A percentile compares a stretch with the other conserved stretches of the same genome.
These are phyloP conservation scores for Chaetomium sp. DNA, from an alignment of 2,329 filamentous ascomycete species.

Conservation along the genomic window DNA sequence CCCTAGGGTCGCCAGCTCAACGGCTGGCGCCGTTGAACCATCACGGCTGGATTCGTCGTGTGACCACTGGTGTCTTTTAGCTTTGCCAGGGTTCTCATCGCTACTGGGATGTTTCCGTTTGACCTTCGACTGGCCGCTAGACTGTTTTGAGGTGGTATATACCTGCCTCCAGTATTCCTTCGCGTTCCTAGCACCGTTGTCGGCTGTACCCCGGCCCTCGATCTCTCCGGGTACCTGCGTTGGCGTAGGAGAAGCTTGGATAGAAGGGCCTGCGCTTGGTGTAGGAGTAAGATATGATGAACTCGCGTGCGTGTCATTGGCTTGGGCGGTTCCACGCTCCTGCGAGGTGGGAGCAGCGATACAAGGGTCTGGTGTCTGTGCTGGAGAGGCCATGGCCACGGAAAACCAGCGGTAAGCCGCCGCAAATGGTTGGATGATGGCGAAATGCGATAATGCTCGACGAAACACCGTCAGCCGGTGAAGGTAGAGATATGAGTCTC, in stretches of 20 bases:
- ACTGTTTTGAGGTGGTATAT: background rate
- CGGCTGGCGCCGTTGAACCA: no score
- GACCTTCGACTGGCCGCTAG: background rate
- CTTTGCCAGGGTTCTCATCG: background rate
- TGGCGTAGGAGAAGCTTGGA: background rate
- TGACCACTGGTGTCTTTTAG: slow-evolving; percentile 7
- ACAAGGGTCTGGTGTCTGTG: background rate
- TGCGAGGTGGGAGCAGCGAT: background rate
- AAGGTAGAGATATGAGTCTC: no score
- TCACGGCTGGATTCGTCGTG: no score
- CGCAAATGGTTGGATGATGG: no score
- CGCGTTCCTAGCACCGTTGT: background rate
- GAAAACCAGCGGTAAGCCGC: background rate
- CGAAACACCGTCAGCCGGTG: no score
- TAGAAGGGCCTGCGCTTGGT: background rate
- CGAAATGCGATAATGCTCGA: no score
- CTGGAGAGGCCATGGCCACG: background rate
- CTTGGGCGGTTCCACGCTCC: background rate
- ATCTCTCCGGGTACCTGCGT: background rate
- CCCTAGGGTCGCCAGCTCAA: background rate
- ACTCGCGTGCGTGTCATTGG: background rate
- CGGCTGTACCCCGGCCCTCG: no score
- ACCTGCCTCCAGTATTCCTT: slow-evolving; percentile 7
- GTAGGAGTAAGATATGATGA: background rate
- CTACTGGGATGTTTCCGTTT: background rate